Conservation (phyloP, 2,329 filamentous ascomycete genomes). For the Macrophomina tecta region DNA sequence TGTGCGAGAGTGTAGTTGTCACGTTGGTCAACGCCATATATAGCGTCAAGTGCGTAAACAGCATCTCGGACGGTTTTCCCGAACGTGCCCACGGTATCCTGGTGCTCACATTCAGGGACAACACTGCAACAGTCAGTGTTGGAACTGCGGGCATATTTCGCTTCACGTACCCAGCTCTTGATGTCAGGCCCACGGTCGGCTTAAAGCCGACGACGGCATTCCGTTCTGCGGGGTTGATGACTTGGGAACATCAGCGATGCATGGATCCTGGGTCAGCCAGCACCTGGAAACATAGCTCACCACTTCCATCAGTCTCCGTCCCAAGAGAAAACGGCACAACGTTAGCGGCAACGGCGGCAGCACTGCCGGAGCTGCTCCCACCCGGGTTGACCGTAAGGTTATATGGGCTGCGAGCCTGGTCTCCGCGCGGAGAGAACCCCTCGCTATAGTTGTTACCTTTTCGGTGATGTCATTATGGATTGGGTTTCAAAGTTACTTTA, state of each 20-base stretch:
- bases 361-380: conserved; percentile 72
- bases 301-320: conserved; percentile 54
- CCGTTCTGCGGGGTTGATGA: conserved; percentile 74
- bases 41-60: conserved; percentile 68
- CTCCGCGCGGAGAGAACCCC: conserved; percentile 42
- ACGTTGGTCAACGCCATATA: conserved; percentile 66
- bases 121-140: conserved; percentile 34
- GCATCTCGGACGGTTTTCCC: conserved; percentile 73
- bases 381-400: conserved; percentile 72
- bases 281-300: neutral
- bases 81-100: conserved; percentile 73
- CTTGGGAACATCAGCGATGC: conserved; percentile 5
- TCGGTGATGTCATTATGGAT: neutral
- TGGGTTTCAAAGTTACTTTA: conserved; percentile 41
- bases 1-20: conserved; percentile 72
- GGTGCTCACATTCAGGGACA: conserved; percentile 69
- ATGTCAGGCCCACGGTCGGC: conserved; percentile 55
- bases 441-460: conserved; percentile 42
- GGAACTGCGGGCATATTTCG: neutral
- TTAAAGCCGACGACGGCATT: conserved; percentile 72
- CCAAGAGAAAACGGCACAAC: conserved; percentile 62
- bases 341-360: conserved; percentile 68
- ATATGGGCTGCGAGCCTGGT: conserved; percentile 57
- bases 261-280: neutral
- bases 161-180: neutral